These are phyloP conservation scores for Kernera saxatilis DNA, from an alignment of 345 rosid species.

Conservation along the genomic window DNA sequence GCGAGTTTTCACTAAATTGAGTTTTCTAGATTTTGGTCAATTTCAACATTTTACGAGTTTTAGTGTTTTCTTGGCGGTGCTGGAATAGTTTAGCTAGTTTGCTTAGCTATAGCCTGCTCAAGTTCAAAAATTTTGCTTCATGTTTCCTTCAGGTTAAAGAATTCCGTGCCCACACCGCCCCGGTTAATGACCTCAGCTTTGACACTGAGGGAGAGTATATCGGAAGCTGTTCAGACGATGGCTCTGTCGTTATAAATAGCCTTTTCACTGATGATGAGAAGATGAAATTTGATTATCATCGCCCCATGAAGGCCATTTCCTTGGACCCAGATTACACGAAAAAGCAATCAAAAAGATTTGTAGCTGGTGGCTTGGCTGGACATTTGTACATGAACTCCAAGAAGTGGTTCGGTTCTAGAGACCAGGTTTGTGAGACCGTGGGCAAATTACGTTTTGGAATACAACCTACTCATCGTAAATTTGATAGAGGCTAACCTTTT, in stretches of 20 bases:
- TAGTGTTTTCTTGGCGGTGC: neutral
- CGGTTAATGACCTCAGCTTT: slow-evolving; percentile 92
- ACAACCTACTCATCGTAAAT: neutral
- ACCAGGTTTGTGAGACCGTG: slow-evolving; percentile 60
- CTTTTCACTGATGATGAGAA: slow-evolving; percentile 89
- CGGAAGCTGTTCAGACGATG: slow-evolving; percentile 99
- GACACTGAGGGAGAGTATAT: slow-evolving; percentile 89
- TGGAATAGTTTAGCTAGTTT: neutral
- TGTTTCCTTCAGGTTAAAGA: slow-evolving; percentile 63
- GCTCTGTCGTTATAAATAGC: slow-evolving; percentile 82
- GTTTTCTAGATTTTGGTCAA: neutral
- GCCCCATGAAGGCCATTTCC: slow-evolving; percentile 95
- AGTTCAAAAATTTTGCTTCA: neutral
- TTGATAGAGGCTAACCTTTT: slow-evolving; percentile 8
- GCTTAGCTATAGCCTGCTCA: slow-evolving; percentile 5
- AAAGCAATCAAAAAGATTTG: slow-evolving; percentile 72
- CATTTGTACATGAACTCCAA: slow-evolving; percentile 77
- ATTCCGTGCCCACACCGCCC: slow-evolving; percentile 68
- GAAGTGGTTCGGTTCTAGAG: slow-evolving; percentile 84
- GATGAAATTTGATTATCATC: slow-evolving; percentile 88
- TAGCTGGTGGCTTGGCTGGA: slow-evolving; percentile 97
- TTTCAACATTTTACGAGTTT: neutral
- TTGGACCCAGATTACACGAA: slow-evolving; percentile 84
- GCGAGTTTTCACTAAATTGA: slow-evolving; percentile 18
- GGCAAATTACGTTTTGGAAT: neutral